A percentile compares a stretch with the other conserved stretches of the same genome.
phyloP scores from a whole-genome alignment of 2,329 filamentous ascomycete species.

The Botrytis fragariae region DNA sequence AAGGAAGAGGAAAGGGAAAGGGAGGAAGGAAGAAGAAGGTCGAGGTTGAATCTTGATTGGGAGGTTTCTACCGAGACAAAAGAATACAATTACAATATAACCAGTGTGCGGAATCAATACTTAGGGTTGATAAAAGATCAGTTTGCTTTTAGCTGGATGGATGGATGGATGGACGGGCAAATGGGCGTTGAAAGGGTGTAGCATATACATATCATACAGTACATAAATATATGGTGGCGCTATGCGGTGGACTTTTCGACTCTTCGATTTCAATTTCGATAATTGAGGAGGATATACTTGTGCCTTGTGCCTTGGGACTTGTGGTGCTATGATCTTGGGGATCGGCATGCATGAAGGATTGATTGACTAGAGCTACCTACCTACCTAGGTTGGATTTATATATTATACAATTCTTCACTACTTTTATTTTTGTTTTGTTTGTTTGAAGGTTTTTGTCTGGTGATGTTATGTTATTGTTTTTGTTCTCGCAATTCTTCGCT shows the following conservation, averaged over 20 bases:
- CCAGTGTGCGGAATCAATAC: not conserved
- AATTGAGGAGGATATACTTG: not conserved
- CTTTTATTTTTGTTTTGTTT: not conserved
- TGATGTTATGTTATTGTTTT: no score
- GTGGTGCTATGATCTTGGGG: not conserved
- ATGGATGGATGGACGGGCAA: not conserved
- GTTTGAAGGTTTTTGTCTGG: not conserved
- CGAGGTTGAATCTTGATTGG: not conserved
- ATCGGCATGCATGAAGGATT: not conserved
- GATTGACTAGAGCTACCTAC: not conserved
- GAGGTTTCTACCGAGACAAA: not conserved
- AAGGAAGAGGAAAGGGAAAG: conserved; percentile 3
- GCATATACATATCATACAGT: not conserved
- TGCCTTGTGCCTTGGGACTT: not conserved
- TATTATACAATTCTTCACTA: not conserved
- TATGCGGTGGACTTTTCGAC: not conserved
- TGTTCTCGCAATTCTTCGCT: no score
- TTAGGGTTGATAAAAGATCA: not conserved
- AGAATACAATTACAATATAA: not conserved
- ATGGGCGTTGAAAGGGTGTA: not conserved
- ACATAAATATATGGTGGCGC: not conserved
- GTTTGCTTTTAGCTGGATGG: conserved; percentile 8
- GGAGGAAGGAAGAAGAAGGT: conserved; percentile 9
- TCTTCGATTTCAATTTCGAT: no score
- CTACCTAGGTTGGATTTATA: not conserved